These are phyloP conservation scores for Globisporangium nagaii DNA, from an alignment of 352 stramenopile genomes.

Conservation along the genomic window DNA sequence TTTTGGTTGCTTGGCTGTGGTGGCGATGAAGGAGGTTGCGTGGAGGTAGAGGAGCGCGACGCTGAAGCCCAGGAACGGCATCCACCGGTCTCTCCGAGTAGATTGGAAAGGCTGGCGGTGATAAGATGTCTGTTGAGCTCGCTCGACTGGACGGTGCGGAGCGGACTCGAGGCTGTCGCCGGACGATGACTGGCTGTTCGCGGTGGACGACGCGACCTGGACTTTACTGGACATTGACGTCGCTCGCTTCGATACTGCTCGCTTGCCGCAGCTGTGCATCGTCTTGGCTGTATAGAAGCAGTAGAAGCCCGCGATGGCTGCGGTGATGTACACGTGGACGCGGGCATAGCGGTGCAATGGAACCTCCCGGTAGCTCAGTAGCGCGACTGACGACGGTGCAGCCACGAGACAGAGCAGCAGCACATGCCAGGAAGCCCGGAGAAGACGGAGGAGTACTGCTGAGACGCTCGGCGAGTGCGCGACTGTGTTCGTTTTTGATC, in stretches of 20 bases:
- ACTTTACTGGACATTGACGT: background rate
- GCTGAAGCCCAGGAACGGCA: slow-evolving; percentile 2
- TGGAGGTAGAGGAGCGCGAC: slow-evolving; percentile 17
- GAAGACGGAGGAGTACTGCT: background rate
- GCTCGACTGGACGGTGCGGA: background rate
- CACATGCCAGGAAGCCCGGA: slow-evolving; percentile 1
- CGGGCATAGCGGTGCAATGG: background rate
- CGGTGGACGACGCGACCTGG: background rate
- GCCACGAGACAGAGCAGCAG: background rate
- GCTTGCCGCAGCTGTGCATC: background rate
- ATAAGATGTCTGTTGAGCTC: too few species aligned
- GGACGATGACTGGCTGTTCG: background rate
- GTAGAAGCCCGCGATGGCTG: background rate
- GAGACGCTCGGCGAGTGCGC: too few species aligned
- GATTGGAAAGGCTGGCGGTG: background rate
- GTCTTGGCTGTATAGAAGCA: background rate
- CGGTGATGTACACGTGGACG: background rate
- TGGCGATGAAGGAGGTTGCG: slow-evolving; percentile 1
- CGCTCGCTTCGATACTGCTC: background rate
- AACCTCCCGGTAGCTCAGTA: background rate
- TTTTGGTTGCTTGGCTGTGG: too few species aligned
- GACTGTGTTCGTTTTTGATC: too few species aligned
- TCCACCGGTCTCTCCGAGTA: background rate
- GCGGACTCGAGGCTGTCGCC: background rate
- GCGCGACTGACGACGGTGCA: background rate